Percentiles rank a stretch among this genome's conserved stretches.
These are phyloP conservation scores for Phaeolepiota aurea DNA, from an alignment of 768 basidiomycete species.

Conservation along the genomic window DNA sequence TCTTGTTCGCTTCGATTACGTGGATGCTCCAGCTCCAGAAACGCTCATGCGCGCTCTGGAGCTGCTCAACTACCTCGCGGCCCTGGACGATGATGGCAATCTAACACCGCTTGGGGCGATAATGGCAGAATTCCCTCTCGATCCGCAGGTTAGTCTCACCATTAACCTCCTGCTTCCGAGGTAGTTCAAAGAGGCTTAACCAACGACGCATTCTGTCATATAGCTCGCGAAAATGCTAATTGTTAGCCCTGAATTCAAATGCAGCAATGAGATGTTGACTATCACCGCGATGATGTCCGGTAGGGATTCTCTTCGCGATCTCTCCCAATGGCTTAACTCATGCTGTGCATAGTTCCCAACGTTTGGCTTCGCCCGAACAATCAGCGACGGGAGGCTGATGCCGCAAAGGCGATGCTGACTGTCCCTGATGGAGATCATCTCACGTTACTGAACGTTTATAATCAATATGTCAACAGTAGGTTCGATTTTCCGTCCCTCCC, in stretches of 20 bases:
- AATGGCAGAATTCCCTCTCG: conserved; percentile 99
- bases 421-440: conserved; percentile 97
- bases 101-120: conserved; percentile 79
- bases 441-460: conserved; percentile 91
- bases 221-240: conserved; percentile 92
- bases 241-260: conserved; percentile 89
- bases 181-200: not conserved
- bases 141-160: conserved; percentile 66
- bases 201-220: conserved; percentile 1
- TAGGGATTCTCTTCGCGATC: conserved; percentile 19
- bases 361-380: conserved; percentile 91
- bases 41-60: conserved; percentile 97
- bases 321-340: not conserved
- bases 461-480: conserved; percentile 81
- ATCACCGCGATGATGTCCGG: conserved; percentile 96
- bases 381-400: conserved; percentile 84
- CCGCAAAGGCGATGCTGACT: conserved; percentile 79
- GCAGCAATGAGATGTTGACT: conserved; percentile 91
- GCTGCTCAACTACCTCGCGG: conserved; percentile 84
- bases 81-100: conserved; percentile 90
- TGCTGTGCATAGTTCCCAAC: conserved; percentile 59
- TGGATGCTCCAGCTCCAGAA: conserved; percentile 92
- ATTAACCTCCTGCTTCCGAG: not conserved
- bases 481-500: conserved; percentile 3
- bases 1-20: conserved; percentile 81